phyloP scores from a whole-genome alignment of 2,329 filamentous ascomycete species.

The Aureobasidium subglaciale region DNA sequence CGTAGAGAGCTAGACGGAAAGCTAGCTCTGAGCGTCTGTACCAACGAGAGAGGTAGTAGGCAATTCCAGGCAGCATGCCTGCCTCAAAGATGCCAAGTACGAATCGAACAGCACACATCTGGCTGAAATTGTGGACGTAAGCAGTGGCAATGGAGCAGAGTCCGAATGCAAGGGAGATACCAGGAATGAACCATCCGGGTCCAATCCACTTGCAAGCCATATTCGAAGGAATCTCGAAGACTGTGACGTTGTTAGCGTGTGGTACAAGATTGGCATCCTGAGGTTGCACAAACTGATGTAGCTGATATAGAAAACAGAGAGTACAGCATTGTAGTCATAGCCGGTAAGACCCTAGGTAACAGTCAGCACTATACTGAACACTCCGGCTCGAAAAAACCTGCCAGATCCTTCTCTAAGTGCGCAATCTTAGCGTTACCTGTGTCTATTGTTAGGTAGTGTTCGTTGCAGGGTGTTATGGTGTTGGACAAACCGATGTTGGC shows the following conservation, averaged over 20 bases:
- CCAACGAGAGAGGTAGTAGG: slow-evolving; percentile 44
- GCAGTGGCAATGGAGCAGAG: slow-evolving; percentile 57
- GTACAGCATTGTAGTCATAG: slow-evolving; percentile 62
- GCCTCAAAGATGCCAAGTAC: slow-evolving; percentile 59
- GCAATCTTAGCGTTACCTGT: slow-evolving; percentile 63
- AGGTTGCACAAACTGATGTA: no score
- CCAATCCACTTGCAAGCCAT: slow-evolving; percentile 64
- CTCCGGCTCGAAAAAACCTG: neutral
- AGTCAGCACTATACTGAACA: neutral
- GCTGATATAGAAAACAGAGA: slow-evolving; percentile 64
- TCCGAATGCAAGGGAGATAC: slow-evolving; percentile 56
- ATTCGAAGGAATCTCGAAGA: slow-evolving; percentile 65
- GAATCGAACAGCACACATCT: slow-evolving; percentile 57
- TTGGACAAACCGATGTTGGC: slow-evolving; percentile 57
- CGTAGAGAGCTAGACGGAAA: slow-evolving; percentile 61
- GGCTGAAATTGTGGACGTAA: slow-evolving; percentile 51
- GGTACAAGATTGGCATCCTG: no score
- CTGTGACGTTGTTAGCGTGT: no score
- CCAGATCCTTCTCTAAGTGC: slow-evolving; percentile 56
- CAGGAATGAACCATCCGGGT: slow-evolving; percentile 64
- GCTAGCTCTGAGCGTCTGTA: slow-evolving; percentile 62
- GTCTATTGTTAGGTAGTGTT: neutral
- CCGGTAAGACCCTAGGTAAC: slow-evolving; percentile 26
- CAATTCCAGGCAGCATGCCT: slow-evolving; percentile 66
- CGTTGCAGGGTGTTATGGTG: neutral